Evolutionary conservation across 352 stramenopile genomes (phyloP).

Genomic region (Elongisporangium anandrum): DNA sequence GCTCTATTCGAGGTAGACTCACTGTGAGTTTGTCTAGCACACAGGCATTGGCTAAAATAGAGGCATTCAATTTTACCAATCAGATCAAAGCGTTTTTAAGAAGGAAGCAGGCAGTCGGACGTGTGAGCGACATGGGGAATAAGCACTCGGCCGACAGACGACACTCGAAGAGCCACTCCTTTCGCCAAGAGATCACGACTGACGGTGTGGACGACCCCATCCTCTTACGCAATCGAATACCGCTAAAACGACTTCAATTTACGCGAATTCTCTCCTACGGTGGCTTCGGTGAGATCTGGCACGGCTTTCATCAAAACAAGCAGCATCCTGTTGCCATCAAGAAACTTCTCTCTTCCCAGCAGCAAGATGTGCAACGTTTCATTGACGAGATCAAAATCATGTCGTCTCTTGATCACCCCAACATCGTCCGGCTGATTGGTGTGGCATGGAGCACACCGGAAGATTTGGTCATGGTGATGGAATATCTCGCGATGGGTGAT

Average conservation of each 20-base stretch:
- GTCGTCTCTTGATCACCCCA: slow-evolving; percentile 31
- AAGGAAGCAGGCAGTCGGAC: no score
- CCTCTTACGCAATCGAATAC: slow-evolving; percentile 10
- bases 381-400: slow-evolving; percentile 42
- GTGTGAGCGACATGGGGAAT: no score
- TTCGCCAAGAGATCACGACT: no score
- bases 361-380: slow-evolving; percentile 28
- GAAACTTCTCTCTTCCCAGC: slow-evolving; percentile 28
- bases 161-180: no score
- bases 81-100: no score
- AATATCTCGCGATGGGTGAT: slow-evolving; percentile 5
- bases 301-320: slow-evolving; percentile 1
- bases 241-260: slow-evolving; percentile 35
- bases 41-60: no score
- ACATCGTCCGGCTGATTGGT: slow-evolving; percentile 41
- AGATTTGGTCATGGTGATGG: slow-evolving; percentile 35
- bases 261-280: slow-evolving; percentile 28
- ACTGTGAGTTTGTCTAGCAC: not conserved
- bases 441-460: slow-evolving; percentile 49
- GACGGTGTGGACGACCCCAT: no score
- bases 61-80: no score
- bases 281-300: slow-evolving; percentile 53
- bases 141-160: no score
- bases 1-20: not conserved
- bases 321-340: slow-evolving; percentile 36